Conservation (phyloP, 768 basidiomycete species). For the Hericium alpestre region DNA sequence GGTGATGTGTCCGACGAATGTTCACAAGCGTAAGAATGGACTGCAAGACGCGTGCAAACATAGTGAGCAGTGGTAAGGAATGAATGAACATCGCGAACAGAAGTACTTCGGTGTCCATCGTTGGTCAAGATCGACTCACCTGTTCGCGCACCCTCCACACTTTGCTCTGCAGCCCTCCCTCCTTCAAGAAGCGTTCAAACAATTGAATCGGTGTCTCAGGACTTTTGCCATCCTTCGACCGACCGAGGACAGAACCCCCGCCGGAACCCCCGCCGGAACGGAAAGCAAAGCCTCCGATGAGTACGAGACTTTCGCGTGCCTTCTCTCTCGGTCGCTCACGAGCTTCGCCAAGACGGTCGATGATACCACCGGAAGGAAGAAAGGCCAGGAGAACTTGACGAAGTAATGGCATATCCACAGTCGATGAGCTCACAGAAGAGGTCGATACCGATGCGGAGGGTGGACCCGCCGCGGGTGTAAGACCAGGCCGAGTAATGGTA, state of each 20-base stretch:
- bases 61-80: background rate
- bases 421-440: slow-evolving; percentile 31
- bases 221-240: slow-evolving; percentile 45
- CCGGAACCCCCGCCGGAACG: slow-evolving; percentile 41
- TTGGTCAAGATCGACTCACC: slow-evolving; percentile 32
- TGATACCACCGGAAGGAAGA: slow-evolving; percentile 62
- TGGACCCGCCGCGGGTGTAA: slow-evolving; percentile 18
- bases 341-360: slow-evolving; percentile 74
- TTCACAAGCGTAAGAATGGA: slow-evolving; percentile 59
- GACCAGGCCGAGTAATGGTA: slow-evolving; percentile 13
- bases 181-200: slow-evolving; percentile 65
- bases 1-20: slow-evolving; percentile 57
- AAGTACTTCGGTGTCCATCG: too few relatives aligned
- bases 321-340: slow-evolving; percentile 62
- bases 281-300: slow-evolving; percentile 65
- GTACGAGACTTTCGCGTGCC: slow-evolving; percentile 67
- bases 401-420: slow-evolving; percentile 46
- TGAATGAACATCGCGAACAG: background rate
- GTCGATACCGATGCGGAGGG: slow-evolving; percentile 39
- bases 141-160: slow-evolving; percentile 82
- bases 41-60: slow-evolving; percentile 10
- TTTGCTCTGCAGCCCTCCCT: slow-evolving; percentile 68
- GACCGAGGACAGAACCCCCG: slow-evolving; percentile 30
- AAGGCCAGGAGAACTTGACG: slow-evolving; percentile 61
- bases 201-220: slow-evolving; percentile 56